Conservation (phyloP, 2,329 filamentous ascomycete genomes). For the Macrophomina phaseolina region DNA sequence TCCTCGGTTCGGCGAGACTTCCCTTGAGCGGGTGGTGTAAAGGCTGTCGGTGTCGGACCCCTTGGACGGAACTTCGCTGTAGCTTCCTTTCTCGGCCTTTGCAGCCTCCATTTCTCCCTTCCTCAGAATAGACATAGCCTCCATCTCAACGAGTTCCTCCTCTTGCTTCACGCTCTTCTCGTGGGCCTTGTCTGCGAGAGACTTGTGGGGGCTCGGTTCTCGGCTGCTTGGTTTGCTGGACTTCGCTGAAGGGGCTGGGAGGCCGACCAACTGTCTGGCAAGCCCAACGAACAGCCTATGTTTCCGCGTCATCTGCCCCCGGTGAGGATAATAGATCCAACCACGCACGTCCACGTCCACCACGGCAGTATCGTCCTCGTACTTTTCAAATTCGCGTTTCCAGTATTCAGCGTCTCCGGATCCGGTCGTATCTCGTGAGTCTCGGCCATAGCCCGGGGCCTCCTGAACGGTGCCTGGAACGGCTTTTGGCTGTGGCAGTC, state of each 20-base stretch:
- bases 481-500: conserved; percentile 36
- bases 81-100: conserved; percentile 72
- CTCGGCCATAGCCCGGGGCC: conserved; percentile 47
- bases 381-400: conserved; percentile 77
- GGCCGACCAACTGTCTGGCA: conserved; percentile 84
- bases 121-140: conserved; percentile 78
- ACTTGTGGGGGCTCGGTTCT: conserved; percentile 49
- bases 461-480: conserved; percentile 46
- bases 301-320: conserved; percentile 82
- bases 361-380: conserved; percentile 81
- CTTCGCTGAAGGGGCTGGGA: conserved; percentile 68
- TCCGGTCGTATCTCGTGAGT: conserved; percentile 50
- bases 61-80: conserved; percentile 68
- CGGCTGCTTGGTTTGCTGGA: conserved; percentile 49
- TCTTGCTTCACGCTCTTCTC: conserved; percentile 60
- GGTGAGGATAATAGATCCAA: conserved; percentile 90
- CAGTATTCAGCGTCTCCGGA: conserved; percentile 74
- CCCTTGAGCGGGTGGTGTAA: conserved; percentile 44
- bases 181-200: conserved; percentile 46
- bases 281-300: conserved; percentile 87
- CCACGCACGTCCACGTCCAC: conserved; percentile 95
- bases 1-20: conserved; percentile 33
- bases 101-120: conserved; percentile 74
- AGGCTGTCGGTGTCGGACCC: conserved; percentile 50
- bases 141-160: conserved; percentile 71